phyloP scores from a whole-genome alignment of 2,329 filamentous ascomycete species.

The Sclerotinia spermophila region DNA sequence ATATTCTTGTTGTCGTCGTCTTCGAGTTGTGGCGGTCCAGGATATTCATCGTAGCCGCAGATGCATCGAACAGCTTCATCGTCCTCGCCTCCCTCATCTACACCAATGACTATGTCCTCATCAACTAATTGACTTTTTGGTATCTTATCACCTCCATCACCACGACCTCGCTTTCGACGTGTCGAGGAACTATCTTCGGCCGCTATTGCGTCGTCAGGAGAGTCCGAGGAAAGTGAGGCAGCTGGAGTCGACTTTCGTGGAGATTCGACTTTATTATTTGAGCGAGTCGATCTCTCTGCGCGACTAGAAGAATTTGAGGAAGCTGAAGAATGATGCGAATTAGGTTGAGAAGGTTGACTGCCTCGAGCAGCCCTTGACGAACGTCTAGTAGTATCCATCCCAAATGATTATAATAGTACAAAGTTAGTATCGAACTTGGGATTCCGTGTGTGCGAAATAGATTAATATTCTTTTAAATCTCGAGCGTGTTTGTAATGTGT shows the following conservation, averaged over 20 bases:
- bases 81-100: constrained; percentile 69
- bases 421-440: constrained; percentile 1
- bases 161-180: constrained; percentile 70
- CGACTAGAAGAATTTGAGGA: constrained; percentile 75
- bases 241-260: constrained; percentile 72
- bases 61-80: constrained; percentile 95
- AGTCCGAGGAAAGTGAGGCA: constrained; percentile 67
- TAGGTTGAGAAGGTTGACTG: constrained; percentile 64
- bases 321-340: constrained; percentile 72
- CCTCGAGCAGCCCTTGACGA: constrained; percentile 88
- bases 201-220: constrained; percentile 55
- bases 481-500: constrained; percentile 13
- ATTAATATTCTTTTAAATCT: constrained; percentile 9
- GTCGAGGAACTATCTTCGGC: constrained; percentile 65
- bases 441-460: background rate
- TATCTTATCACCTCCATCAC: constrained; percentile 34
- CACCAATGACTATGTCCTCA: constrained; percentile 50
- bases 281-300: constrained; percentile 69
- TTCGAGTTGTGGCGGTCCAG: constrained; percentile 64
- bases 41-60: constrained; percentile 92
- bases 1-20: constrained; percentile 52
- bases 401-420: constrained; percentile 26
- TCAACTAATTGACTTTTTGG: constrained; percentile 50
- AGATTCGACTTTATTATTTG: constrained; percentile 68
- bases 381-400: constrained; percentile 65